Percentiles rank a stretch among this genome's conserved stretches.
These are phyloP conservation scores for Jatropha multifida DNA, from an alignment of 441 rosid genomes.

Conservation along the genomic window DNA sequence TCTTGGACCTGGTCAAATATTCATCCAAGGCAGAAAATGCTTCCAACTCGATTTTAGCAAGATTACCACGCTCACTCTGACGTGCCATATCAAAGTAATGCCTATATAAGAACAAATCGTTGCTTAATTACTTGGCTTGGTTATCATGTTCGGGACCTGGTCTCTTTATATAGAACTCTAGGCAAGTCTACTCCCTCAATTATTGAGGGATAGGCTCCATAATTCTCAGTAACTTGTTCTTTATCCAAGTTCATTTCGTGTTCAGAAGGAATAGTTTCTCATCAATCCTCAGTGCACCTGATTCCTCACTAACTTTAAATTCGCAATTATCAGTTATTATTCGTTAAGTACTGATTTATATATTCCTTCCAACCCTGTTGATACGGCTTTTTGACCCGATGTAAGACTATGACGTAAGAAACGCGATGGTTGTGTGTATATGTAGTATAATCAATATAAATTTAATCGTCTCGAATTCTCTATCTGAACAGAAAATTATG, in stretches of 20 bases:
- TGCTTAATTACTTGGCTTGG: background rate
- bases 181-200: background rate
- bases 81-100: background rate
- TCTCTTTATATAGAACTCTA: constrained; percentile 6
- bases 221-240: background rate
- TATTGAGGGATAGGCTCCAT: background rate
- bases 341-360: background rate
- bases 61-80: background rate
- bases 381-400: background rate
- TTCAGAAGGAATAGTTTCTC: background rate
- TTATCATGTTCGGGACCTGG: background rate
- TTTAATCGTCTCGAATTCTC: too few species aligned
- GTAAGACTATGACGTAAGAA: too few species aligned
- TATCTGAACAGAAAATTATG: too few species aligned
- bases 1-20: background rate
- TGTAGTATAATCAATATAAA: too few species aligned
- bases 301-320: background rate
- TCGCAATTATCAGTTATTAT: background rate
- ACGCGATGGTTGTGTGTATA: too few species aligned
- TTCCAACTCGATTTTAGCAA: background rate
- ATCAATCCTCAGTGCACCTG: background rate
- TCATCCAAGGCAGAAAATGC: background rate
- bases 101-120: background rate
- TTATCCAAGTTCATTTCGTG: background rate
- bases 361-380: background rate